Evolutionary conservation across 305 asterid genomes (phyloP).

Genomic region (Fraxinus xanthoxyloides): DNA sequence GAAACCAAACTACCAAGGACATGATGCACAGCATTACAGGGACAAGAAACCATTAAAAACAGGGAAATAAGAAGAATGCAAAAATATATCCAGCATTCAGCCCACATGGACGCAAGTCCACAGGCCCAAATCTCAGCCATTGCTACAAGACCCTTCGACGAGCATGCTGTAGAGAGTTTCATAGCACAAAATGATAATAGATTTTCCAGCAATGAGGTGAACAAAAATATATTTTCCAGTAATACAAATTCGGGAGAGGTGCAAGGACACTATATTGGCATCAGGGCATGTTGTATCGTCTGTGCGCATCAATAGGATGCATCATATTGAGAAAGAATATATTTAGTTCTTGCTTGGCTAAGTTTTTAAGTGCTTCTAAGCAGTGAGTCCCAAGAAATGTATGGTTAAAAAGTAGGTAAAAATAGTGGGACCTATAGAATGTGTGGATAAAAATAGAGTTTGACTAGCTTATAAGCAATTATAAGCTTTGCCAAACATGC

Average conservation of each 20-base stretch:
- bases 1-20: neutral
- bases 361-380: neutral
- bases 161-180: neutral
- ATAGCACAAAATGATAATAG: neutral
- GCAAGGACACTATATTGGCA: neutral
- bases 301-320: neutral
- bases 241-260: neutral
- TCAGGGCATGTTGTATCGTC: neutral
- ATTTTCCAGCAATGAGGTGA: slow-evolving; percentile 1
- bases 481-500: neutral
- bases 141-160: neutral
- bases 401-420: neutral
- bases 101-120: neutral
- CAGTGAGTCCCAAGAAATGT: neutral
- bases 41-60: slow-evolving; percentile 9
- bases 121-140: neutral
- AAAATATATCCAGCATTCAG: slow-evolving; percentile 7
- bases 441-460: neutral
- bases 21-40: slow-evolving; percentile 9
- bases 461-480: neutral
- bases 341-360: neutral
- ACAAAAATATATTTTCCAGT: neutral
- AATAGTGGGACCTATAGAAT: neutral
- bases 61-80: slow-evolving; percentile 5
- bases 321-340: neutral